These are phyloP conservation scores for Termitomyces bulborhizus DNA, from an alignment of 768 basidiomycete genomes.

Conservation along the genomic window DNA sequence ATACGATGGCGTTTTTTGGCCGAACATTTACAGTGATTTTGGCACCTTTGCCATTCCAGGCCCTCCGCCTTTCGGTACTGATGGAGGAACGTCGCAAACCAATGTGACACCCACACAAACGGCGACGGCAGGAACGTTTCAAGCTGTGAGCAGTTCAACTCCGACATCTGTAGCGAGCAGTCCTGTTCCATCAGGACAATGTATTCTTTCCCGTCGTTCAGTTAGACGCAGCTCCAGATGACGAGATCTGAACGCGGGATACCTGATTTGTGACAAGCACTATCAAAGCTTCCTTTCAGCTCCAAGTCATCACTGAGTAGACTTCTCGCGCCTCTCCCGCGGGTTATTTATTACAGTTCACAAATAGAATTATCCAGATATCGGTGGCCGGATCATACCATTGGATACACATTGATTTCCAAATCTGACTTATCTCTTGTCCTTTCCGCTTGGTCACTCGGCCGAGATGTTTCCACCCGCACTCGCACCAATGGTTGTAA, in stretches of 20 bases:
- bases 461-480: neutral
- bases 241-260: neutral
- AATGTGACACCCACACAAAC: too few species aligned
- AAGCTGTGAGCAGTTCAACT: neutral
- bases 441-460: neutral
- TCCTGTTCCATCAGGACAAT: neutral
- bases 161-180: neutral
- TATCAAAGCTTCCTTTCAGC: neutral
- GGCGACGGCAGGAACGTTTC: neutral
- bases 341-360: neutral
- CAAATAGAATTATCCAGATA: too few species aligned
- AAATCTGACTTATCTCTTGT: neutral
- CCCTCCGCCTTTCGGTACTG: neutral
- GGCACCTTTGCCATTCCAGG: neutral
- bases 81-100: neutral
- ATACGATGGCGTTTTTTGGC: neutral
- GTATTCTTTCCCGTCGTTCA: neutral
- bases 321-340: neutral
- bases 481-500: too few species aligned
- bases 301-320: neutral
- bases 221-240: neutral
- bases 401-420: neutral
- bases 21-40: neutral
- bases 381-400: neutral
- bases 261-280: neutral